Percentiles rank a stretch among this genome's conserved stretches.
Evolutionary conservation across 2,329 filamentous ascomycete species (phyloP).

Genomic region (Aspergillus puulaauensis): DNA sequence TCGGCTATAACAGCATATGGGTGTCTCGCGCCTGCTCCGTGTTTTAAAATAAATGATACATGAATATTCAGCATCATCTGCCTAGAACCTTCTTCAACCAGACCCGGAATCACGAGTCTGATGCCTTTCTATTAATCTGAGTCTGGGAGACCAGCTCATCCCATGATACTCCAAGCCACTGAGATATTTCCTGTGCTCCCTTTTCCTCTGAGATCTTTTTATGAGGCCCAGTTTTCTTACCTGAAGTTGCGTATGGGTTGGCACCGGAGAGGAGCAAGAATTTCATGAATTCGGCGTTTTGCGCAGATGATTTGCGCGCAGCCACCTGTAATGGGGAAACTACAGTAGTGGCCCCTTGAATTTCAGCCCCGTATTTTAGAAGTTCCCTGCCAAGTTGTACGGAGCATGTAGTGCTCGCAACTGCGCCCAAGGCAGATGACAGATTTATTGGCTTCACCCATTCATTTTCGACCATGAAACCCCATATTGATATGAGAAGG

Average conservation of each 20-base stretch:
- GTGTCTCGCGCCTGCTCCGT: neutral
- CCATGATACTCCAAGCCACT: constrained; percentile 5
- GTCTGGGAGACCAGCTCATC: constrained; percentile 1
- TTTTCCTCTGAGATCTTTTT: neutral
- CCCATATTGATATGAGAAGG: neutral
- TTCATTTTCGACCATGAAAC: neutral
- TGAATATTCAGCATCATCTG: neutral
- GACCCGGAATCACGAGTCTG: neutral
- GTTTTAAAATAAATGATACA: neutral
- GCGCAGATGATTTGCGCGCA: neutral
- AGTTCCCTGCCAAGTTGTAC: neutral
- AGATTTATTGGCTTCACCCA: neutral
- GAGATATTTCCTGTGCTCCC: neutral
- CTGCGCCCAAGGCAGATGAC: neutral
- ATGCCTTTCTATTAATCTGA: neutral
- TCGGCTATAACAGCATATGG: neutral
- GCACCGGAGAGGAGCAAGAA: constrained; percentile 1
- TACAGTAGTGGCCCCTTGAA: neutral
- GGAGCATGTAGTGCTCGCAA: constrained; percentile 1
- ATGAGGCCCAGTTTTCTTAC: neutral
- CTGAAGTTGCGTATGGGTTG: neutral
- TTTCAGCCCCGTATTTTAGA: neutral
- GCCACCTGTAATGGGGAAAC: neutral
- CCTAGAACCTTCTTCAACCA: neutral
- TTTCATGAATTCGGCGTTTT: constrained; percentile 3